Evolutionary conservation across 176 grass and related monocot genomes (phyloP).

Genomic region (Tillandsia leiboldiana): DNA sequence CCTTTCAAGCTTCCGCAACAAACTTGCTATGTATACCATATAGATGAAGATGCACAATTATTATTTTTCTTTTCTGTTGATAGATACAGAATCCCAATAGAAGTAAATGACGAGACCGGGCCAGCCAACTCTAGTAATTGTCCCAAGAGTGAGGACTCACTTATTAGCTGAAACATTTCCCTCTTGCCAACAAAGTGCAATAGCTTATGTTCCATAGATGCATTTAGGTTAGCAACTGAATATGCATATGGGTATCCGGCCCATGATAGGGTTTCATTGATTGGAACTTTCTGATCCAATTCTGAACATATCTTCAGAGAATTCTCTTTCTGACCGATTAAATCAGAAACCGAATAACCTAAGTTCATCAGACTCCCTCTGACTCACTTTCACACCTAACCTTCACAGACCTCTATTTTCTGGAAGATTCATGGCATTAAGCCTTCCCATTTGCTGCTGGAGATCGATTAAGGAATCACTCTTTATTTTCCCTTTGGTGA

Average conservation of each 20-base stretch:
- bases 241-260: conserved; percentile 11
- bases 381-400: conserved; percentile 8
- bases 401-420: conserved; percentile 11
- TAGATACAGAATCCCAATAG: too few species aligned
- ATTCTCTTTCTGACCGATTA: conserved; percentile 7
- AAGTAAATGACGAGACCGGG: neutral
- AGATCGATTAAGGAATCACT: conserved; percentile 19
- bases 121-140: neutral
- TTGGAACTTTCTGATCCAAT: conserved; percentile 2
- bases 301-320: neutral
- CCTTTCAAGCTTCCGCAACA: too few species aligned
- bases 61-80: too few species aligned
- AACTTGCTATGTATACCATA: too few species aligned
- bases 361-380: conserved; percentile 4
- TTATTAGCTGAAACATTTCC: neutral
- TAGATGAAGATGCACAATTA: too few species aligned
- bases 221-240: conserved; percentile 4
- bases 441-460: conserved; percentile 23
- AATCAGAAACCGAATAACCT: neutral
- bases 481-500: conserved; percentile 3
- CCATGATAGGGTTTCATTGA: conserved; percentile 2
- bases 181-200: neutral
- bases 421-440: conserved; percentile 12
- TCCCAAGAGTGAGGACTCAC: neutral
- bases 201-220: conserved; percentile 2